These are phyloP conservation scores for Candida sp. DNA, from an alignment of 1,139 yeast species.

Conservation along the genomic window DNA sequence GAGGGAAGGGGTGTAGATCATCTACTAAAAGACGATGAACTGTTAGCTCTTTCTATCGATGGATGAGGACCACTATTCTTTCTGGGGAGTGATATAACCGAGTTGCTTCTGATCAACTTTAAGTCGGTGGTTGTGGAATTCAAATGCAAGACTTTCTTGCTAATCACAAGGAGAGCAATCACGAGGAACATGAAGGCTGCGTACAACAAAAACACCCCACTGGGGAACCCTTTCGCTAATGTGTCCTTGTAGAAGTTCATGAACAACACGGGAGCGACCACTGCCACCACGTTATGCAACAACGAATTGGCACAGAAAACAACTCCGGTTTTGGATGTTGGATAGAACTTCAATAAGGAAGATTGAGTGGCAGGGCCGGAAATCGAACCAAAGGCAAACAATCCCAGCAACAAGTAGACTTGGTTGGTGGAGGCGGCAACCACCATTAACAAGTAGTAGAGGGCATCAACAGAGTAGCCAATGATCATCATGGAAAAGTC, in stretches of 20 bases:
- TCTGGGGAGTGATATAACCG: slow-evolving; percentile 7
- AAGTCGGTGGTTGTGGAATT: slow-evolving; percentile 6
- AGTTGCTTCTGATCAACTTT: slow-evolving; percentile 8
- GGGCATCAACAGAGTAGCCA: slow-evolving; percentile 42
- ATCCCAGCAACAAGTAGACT: slow-evolving; percentile 23
- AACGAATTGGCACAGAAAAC: slow-evolving; percentile 42
- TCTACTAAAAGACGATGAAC: slow-evolving; percentile 1
- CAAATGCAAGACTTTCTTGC: slow-evolving; percentile 7
- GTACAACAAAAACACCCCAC: slow-evolving; percentile 14
- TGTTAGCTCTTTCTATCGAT: not conserved
- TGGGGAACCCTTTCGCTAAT: slow-evolving; percentile 10
- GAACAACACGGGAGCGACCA: slow-evolving; percentile 30
- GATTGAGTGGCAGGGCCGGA: slow-evolving; percentile 37
- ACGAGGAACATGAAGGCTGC: slow-evolving; percentile 5
- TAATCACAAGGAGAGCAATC: slow-evolving; percentile 6
- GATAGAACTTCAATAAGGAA: slow-evolving; percentile 39
- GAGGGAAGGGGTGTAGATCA: too few relatives aligned
- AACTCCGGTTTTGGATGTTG: slow-evolving; percentile 44
- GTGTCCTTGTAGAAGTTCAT: slow-evolving; percentile 31
- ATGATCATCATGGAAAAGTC: slow-evolving; percentile 44
- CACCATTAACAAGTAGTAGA: slow-evolving; percentile 46
- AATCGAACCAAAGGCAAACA: slow-evolving; percentile 49
- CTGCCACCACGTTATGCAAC: slow-evolving; percentile 29
- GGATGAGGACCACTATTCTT: not conserved
- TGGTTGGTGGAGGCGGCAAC: slow-evolving; percentile 20